Evolutionary conservation across 306 rosid species (phyloP).

Genomic region (Gynostemma pentaphyllum): DNA sequence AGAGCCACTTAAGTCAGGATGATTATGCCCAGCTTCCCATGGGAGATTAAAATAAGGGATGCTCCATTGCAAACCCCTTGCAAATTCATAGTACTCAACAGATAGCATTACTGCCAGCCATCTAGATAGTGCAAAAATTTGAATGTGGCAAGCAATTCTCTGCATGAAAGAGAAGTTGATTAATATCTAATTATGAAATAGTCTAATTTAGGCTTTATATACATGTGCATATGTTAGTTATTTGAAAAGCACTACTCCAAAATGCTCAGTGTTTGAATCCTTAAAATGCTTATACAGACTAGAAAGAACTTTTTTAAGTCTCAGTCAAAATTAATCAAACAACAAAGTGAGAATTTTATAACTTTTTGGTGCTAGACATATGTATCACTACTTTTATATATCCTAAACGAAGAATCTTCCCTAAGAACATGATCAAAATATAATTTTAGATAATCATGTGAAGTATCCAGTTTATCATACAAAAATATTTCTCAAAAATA

Average conservation of each 20-base stretch:
- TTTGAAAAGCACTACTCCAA: neutral
- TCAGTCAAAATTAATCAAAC: neutral
- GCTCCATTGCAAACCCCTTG: conserved; percentile 65
- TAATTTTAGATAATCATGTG: too few species aligned
- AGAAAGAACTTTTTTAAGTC: too few species aligned
- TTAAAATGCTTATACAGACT: neutral
- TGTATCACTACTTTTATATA: neutral
- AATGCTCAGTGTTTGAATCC: neutral
- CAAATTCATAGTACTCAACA: conserved; percentile 60
- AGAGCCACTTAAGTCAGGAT: conserved; percentile 24
- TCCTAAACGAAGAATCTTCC: neutral
- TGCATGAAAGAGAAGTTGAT: conserved; percentile 25
- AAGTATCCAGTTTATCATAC: conserved; percentile 38
- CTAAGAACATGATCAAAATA: neutral
- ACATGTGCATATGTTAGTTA: neutral
- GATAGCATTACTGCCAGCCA: conserved; percentile 70
- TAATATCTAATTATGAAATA: neutral
- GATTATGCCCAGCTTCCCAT: conserved; percentile 47
- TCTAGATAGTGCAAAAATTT: conserved; percentile 70
- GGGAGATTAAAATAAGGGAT: conserved; percentile 64
- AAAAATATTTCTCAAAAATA: too few species aligned
- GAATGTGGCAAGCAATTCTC: conserved; percentile 84
- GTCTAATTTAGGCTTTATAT: neutral
- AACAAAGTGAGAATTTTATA: neutral
- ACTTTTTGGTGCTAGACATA: neutral